phyloP scores from a whole-genome alignment of 345 rosid species.

The Melastoma malabathricum region DNA sequence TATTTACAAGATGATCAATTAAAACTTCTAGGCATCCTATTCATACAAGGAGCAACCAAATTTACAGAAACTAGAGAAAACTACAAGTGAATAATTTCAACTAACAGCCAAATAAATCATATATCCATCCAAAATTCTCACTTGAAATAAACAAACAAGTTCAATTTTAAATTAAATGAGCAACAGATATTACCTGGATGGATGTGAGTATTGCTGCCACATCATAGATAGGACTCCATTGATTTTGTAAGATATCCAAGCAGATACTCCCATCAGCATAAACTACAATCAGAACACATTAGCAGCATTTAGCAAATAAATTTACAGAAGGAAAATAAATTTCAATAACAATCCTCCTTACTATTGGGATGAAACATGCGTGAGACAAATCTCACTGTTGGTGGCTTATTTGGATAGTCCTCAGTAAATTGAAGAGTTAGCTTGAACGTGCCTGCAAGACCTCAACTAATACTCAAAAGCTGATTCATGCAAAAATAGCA shows the following conservation, averaged over 20 bases:
- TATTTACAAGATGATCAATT: too few species aligned
- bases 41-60: too few species aligned
- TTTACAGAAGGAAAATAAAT: too few species aligned
- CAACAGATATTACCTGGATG: conserved; percentile 46
- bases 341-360: conserved; percentile 9
- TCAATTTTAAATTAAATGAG: too few species aligned
- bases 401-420: conserved; percentile 55
- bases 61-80: too few species aligned
- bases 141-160: too few species aligned
- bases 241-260: conserved; percentile 89
- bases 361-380: conserved; percentile 51
- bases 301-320: too few species aligned
- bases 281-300: conserved; percentile 27
- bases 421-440: conserved; percentile 42
- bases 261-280: conserved; percentile 98
- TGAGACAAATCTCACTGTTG: conserved; percentile 45
- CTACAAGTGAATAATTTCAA: too few species aligned
- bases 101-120: too few species aligned
- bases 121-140: too few species aligned
- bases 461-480: too few species aligned
- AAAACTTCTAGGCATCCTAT: too few species aligned
- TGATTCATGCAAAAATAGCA: not conserved
- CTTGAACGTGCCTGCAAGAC: conserved; percentile 40
- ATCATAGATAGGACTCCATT: conserved; percentile 97
- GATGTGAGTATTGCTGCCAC: conserved; percentile 96